Evolutionary conservation across 257 asterid species (phyloP).

Genomic region (Linderniella brevidens): DNA sequence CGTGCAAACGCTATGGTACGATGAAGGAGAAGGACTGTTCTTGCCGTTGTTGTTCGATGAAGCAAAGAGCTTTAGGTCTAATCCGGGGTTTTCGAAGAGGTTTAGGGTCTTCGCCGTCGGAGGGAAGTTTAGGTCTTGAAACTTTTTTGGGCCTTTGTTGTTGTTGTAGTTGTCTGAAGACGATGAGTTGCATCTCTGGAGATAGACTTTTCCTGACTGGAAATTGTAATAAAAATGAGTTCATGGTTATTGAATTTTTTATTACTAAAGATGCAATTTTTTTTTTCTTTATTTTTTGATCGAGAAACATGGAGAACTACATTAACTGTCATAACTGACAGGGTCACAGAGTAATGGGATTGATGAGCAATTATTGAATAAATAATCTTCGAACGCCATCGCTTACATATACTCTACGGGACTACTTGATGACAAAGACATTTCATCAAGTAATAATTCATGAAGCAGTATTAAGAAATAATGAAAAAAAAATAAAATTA

Average conservation of each 20-base stretch:
- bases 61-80: slow-evolving; percentile 15
- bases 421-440: too few relatives aligned
- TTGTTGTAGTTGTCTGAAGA: slow-evolving; percentile 27
- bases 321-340: too few relatives aligned
- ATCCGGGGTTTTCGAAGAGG: slow-evolving; percentile 29
- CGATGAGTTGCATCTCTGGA: slow-evolving; percentile 45
- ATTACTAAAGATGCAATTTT: too few relatives aligned
- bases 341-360: too few relatives aligned
- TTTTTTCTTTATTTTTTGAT: too few relatives aligned
- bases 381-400: too few relatives aligned
- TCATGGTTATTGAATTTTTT: background rate
- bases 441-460: too few relatives aligned
- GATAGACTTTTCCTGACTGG: slow-evolving; percentile 79
- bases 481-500: too few relatives aligned
- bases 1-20: slow-evolving; percentile 40
- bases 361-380: too few relatives aligned
- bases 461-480: too few relatives aligned
- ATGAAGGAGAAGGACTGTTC: slow-evolving; percentile 15
- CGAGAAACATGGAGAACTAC: too few relatives aligned
- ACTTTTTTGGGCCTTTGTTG: slow-evolving; percentile 18
- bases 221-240: background rate
- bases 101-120: slow-evolving; percentile 20
- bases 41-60: background rate
- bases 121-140: slow-evolving; percentile 78
- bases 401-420: too few relatives aligned